Conservation (phyloP, 768 basidiomycete genomes). For the Dentipellis sp. region DNA sequence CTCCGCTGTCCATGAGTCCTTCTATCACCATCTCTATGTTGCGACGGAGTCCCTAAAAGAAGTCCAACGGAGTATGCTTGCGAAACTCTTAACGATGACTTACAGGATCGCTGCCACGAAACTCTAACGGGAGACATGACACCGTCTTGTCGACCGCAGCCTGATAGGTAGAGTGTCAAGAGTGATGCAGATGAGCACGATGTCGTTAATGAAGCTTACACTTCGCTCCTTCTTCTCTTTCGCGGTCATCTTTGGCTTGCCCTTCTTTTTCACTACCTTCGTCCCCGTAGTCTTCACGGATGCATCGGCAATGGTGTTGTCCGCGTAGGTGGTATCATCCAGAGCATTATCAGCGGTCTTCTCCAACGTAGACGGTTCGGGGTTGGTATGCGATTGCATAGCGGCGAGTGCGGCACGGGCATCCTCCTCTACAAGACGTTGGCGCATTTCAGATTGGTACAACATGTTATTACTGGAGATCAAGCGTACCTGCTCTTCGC, state of each 20-base stretch:
- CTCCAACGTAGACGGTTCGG: constrained; percentile 21
- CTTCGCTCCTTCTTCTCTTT: constrained; percentile 81
- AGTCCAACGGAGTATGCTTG: neutral
- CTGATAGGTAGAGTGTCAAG: constrained; percentile 19
- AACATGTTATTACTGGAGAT: neutral
- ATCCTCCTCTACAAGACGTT: constrained; percentile 41
- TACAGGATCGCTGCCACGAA: constrained; percentile 82
- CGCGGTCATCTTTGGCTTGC: constrained; percentile 58
- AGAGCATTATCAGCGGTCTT: constrained; percentile 25
- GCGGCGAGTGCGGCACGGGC: constrained; percentile 48
- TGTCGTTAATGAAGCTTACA: constrained; percentile 29
- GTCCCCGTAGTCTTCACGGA: constrained; percentile 30
- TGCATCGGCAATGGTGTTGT: constrained; percentile 32
- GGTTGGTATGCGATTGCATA: constrained; percentile 27
- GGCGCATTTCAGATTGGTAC: neutral
- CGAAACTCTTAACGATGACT: constrained; percentile 19
- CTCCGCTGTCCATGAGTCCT: constrained; percentile 55
- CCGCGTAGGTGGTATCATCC: constrained; percentile 23
- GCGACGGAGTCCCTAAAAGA: constrained; percentile 52
- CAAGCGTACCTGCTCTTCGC: constrained; percentile 47
- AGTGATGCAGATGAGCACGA: too few relatives aligned
- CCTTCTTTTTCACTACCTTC: constrained; percentile 34
- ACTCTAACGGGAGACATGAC: constrained; percentile 77
- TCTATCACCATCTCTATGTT: constrained; percentile 79
- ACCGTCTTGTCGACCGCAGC: constrained; percentile 64